Base-by-base conservation (phyloP, 176 grass and related monocot species). In the Triticum dicoccoides region DNA sequence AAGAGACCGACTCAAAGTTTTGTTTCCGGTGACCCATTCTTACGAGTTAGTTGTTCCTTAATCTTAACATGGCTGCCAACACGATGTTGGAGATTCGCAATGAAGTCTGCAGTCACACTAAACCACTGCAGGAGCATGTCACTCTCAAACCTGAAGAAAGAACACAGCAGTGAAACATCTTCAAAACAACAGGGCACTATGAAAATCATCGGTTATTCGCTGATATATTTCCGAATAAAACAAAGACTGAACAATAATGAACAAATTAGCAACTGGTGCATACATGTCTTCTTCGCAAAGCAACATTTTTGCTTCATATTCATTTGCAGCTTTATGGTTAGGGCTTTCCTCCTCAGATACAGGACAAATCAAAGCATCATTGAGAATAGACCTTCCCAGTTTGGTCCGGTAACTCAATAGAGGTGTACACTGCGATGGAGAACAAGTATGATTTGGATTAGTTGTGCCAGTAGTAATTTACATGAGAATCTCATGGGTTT, bases 1-100 rank as follows among this genome's bases (percentile, higher is more conserved):
- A 86, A 68, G 69, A 76, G 21, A 11, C 29, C 30, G 7, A 7
- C 0, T 20, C 10, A 1, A 69, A 83, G 80, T 63, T 66, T 14
- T 34, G 2, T 29, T 12, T 32, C 51, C 8, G 39, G 23, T 80
- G 20, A 39, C 39, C 11, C 30, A 76, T 70, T 77, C 89, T 82
- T 82, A 94, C 90, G 59, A 83, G 84, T 69, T 74, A 94, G n/a
- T 47, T 79, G 84, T 11, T 89, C 54, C n/a, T 63, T 54, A 80
- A 94, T 61, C 38, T 41, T 80, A 6, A 56, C 62, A 80, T 37
- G 11, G 0, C 21, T 81, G 66, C 64, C 69, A 17, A 10, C 52
- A 59, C 2, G 32, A 15, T 15, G 33, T 75, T 86, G 85, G 11
- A 93, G 78, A 63, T 89, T 70, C 54, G 58, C 47, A 24, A 89